Conservation (phyloP, 257 asterid species). For the Leonotis leonurus region DNA sequence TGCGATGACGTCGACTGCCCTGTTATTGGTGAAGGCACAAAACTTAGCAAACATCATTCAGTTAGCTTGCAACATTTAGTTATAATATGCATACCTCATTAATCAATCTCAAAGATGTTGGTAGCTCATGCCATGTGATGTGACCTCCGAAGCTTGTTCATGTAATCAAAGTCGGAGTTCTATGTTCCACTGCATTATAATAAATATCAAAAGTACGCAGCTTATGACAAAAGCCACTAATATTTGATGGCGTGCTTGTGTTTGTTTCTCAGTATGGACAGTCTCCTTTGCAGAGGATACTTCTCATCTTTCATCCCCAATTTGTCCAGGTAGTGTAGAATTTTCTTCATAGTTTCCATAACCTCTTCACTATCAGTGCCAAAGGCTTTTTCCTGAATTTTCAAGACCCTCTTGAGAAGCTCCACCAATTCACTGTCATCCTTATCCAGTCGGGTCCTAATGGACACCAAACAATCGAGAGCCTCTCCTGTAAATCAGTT, state of each 20-base stretch:
- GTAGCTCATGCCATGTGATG: slow-evolving; percentile 9
- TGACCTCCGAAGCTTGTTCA: background rate
- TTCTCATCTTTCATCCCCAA: slow-evolving; percentile 64
- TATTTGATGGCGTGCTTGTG: slow-evolving; percentile 37
- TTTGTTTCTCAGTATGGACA: slow-evolving; percentile 50
- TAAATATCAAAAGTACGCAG: background rate
- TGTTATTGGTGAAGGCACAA: background rate
- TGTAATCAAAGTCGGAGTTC: background rate
- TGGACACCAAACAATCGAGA: slow-evolving; percentile 86
- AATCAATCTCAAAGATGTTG: background rate
- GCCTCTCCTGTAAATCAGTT: slow-evolving; percentile 67
- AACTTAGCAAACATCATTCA: background rate
- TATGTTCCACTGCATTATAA: background rate
- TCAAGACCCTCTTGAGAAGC: slow-evolving; percentile 67
- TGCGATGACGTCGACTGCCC: background rate
- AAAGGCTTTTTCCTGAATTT: slow-evolving; percentile 69
- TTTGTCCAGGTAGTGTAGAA: slow-evolving; percentile 56
- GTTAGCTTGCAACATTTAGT: background rate
- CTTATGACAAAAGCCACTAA: slow-evolving; percentile 6
- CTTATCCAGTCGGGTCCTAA: slow-evolving; percentile 54
- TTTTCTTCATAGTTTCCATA: slow-evolving; percentile 65
- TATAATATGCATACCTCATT: slow-evolving; percentile 7
- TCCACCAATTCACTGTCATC: slow-evolving; percentile 48
- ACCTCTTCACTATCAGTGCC: slow-evolving; percentile 72
- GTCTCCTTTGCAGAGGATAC: slow-evolving; percentile 60